These are phyloP conservation scores for Carex pumila DNA, from an alignment of 176 grass and related monocot genomes.

Conservation along the genomic window DNA sequence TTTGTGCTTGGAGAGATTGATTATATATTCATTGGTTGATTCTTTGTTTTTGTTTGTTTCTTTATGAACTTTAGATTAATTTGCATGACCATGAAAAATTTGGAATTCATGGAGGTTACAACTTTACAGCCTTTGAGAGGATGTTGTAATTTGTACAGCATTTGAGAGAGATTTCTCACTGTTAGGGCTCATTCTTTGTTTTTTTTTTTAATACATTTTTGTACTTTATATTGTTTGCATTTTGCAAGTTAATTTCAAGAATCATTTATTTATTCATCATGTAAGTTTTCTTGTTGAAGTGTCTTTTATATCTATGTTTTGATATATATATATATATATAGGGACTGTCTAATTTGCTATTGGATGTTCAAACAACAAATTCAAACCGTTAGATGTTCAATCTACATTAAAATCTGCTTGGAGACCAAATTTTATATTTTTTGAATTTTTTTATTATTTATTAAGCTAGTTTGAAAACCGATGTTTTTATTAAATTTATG, in stretches of 20 bases:
- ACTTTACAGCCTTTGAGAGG: too few species aligned
- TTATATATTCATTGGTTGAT: slow-evolving; percentile 6
- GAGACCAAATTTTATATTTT: too few species aligned
- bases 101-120: slow-evolving; percentile 24
- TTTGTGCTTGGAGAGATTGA: slow-evolving; percentile 5
- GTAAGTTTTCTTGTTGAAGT: neutral
- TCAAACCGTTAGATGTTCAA: too few species aligned
- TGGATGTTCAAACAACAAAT: too few species aligned
- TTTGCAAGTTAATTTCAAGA: neutral
- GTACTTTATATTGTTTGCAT: slow-evolving; percentile 7
- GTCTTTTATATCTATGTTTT: neutral
- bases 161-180: slow-evolving; percentile 3
- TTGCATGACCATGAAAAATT: slow-evolving; percentile 21
- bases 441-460: too few species aligned
- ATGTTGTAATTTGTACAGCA: slow-evolving; percentile 17
- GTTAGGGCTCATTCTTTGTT: slow-evolving; percentile 7
- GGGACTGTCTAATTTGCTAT: too few species aligned
- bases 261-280: neutral
- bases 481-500: too few species aligned
- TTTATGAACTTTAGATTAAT: slow-evolving; percentile 19
- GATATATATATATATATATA: too few species aligned
- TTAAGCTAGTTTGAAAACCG: too few species aligned
- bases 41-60: slow-evolving; percentile 9
- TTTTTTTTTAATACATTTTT: slow-evolving; percentile 1
- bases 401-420: too few species aligned